Evolutionary conservation across 345 rosid genomes (phyloP).

Genomic region (Excoecaria cochinchinensis): DNA sequence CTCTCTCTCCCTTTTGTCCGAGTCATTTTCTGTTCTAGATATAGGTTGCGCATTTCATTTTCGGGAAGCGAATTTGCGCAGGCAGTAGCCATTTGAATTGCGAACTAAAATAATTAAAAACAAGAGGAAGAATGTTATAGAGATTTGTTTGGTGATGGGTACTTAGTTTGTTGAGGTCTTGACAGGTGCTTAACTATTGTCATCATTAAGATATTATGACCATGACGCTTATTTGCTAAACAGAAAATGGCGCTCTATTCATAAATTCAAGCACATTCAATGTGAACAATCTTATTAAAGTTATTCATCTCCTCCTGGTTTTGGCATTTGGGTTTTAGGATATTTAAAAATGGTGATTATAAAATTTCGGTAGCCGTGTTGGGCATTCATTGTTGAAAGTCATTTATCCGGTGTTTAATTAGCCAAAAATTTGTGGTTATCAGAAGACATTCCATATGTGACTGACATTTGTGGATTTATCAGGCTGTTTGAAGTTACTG

Average conservation of each 20-base stretch:
- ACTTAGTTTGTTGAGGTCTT: background rate
- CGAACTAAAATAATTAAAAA: too few species aligned
- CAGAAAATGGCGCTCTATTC: background rate
- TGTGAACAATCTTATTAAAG: background rate
- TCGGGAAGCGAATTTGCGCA: background rate
- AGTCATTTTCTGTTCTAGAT: too few species aligned
- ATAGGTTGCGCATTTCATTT: background rate
- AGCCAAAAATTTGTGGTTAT: background rate
- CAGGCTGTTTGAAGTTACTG: slow-evolving; percentile 85
- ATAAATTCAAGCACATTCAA: background rate
- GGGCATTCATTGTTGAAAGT: background rate
- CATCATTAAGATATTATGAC: background rate
- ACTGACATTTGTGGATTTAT: slow-evolving; percentile 24
- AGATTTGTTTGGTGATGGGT: too few species aligned
- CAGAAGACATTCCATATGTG: slow-evolving; percentile 1
- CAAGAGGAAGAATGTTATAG: too few species aligned
- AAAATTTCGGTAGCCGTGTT: background rate
- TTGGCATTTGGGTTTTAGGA: background rate
- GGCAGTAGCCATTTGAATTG: background rate
- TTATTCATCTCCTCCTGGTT: background rate
- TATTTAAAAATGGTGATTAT: too few species aligned
- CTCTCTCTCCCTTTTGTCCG: too few species aligned
- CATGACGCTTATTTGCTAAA: background rate
- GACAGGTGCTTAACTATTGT: background rate
- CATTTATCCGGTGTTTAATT: background rate